These are phyloP conservation scores for Calocybe cyanea DNA, from an alignment of 768 basidiomycete species.

Conservation along the genomic window DNA sequence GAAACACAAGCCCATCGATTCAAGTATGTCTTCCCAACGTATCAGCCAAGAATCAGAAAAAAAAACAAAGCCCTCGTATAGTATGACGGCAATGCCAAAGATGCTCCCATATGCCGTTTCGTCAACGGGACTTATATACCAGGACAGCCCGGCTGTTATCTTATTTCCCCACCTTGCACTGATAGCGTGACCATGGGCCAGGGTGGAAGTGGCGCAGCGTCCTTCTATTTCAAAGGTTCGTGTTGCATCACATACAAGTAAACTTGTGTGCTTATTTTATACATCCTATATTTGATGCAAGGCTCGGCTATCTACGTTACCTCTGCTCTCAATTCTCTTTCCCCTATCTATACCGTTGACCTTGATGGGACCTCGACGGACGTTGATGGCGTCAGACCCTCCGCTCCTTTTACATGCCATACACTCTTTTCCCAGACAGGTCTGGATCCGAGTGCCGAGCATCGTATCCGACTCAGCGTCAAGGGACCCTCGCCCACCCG, in stretches of 20 bases:
- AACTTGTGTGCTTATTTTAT: neutral
- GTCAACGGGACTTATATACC: slow-evolving; percentile 1
- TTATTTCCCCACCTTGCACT: slow-evolving; percentile 15
- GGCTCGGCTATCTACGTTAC: slow-evolving; percentile 25
- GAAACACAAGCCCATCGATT: slow-evolving; percentile 20
- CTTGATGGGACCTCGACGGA: slow-evolving; percentile 22
- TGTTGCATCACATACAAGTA: too few relatives aligned
- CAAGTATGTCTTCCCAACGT: too few relatives aligned
- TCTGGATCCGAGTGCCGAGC: slow-evolving; percentile 20
- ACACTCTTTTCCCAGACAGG: slow-evolving; percentile 20
- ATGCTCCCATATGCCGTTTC: slow-evolving; percentile 8
- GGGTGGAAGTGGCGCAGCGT: slow-evolving; percentile 14
- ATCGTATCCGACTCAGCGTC: slow-evolving; percentile 20
- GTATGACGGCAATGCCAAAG: slow-evolving; percentile 16
- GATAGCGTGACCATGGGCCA: slow-evolving; percentile 19
- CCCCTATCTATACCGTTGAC: slow-evolving; percentile 20
- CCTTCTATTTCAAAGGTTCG: slow-evolving; percentile 23
- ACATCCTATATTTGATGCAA: slow-evolving; percentile 1
- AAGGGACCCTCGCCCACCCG: slow-evolving; percentile 19
- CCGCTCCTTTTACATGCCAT: slow-evolving; percentile 17
- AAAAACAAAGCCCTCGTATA: neutral
- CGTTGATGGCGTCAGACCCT: slow-evolving; percentile 19
- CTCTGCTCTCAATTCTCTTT: slow-evolving; percentile 17
- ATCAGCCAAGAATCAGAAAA: too few relatives aligned
- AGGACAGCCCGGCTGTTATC: slow-evolving; percentile 18